Evolutionary conservation across 2,329 filamentous ascomycete species (phyloP), one percentile per base, ranked within the genome.

Genomic region (Stemphylium vesicarium): DNA sequence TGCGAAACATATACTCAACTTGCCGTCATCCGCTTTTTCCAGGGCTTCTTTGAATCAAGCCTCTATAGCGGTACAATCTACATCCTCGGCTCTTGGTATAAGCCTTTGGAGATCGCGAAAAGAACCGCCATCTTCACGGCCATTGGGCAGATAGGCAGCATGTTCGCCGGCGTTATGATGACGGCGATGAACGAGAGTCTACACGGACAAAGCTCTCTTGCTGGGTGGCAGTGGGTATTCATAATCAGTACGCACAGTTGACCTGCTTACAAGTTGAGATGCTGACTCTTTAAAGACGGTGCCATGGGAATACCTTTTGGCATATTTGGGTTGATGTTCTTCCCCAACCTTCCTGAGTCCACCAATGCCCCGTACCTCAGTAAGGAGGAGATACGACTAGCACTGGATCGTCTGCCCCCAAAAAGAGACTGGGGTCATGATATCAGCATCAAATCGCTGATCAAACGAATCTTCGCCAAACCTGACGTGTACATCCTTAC

Each of bases 401-500:
- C 68, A 8, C 48, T 71, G 35, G 60, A 62, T 12, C 63, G 68
- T 15, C 59, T 71, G 0, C 67, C 68, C 16, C 65, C 61, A 1
- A 68, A 68, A 43, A 64, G 57, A 36, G 56, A 62, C 12, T 66
- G 66, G 57, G 59, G 61, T 8, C 63, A 71, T 48, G 58, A 66
- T 46, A 67, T 70, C 48, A 60, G 56, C 29, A 39, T 69, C 36
- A 58, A 60, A 15, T 70, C 68, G 0, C 53, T 70, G 5, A 50
- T 43, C 22, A 66, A 63, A 42, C 63, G 68, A 4, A 44, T 70
- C 12, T 57, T 70, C 16, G 50, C 44, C 35, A 57, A 61, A n/a
- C 66, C 63, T 16, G 54, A 62, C 64, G 70, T 76, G 40, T 79
- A 78, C 58, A 66, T 79, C 8, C 64, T 78, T 5, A 75, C 75